Base-by-base conservation (phyloP, 805 yeast genomes). In the Candida incommunis region DNA sequence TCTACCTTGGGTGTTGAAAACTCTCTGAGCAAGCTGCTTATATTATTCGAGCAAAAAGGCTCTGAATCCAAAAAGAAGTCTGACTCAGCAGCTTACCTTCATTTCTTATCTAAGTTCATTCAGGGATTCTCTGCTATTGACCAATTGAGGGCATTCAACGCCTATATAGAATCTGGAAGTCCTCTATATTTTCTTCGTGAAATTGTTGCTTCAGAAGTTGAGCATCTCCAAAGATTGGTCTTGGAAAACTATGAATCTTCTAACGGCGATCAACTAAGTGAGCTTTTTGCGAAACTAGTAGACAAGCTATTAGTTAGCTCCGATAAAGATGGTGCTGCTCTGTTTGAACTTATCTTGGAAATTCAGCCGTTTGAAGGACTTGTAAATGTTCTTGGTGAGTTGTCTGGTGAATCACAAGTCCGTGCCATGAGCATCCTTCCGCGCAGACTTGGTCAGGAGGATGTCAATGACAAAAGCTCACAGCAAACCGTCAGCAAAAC, bases 21-120 rank as follows among this genome's bases (percentile, higher is more conserved):
- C 42, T 75, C 94, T 2, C 69, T 88, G 50, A 84, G 82, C 53
- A 69, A 81, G 43, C 73, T 90, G 41, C 60, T 90, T 50, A 80
- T 84, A 54, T 69, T 92, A 53, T 73, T 90, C 55, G 90, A 94
- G 44, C 84, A 77, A 57, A 94, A 86, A 58, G 83, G 76, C 56
- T 74, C 79, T 5, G 67, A 68, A 24, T 67, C 76, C 16, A 62
- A 71, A 41, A 82, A 78, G 57, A 59, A 68, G 42, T 73, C 76
- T 34, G 96, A 86, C 45, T 75, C 85, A 35, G 72, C 74, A 49
- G 68, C 80, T 1, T 62, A 83, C 34, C 65, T 79, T 46, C 95
- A 84, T 51, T 90, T 90, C 59, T 69, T 81, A 1, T 68, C 77
- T 15, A 67, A 84, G 0, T 82, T 87, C 58, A 58, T 85, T 61